Base-by-base conservation (phyloP, 441 rosid genomes). In the Populus hybrid region DNA sequence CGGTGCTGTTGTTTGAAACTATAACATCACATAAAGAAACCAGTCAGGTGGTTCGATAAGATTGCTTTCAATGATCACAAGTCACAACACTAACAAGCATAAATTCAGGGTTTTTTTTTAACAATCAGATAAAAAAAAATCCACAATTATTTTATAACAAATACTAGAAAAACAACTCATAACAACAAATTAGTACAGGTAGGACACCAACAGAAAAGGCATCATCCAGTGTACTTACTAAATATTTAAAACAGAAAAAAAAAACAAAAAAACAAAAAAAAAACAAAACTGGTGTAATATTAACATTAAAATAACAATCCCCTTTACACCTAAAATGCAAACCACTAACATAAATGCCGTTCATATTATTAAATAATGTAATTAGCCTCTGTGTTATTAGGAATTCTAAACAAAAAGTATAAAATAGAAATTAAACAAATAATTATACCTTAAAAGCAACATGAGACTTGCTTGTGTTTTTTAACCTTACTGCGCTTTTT, bases 401-500 rank as follows among this genome's bases (percentile, higher is more conserved):
- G n/a, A 69, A 38, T 23, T 65, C 23, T 35, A 8, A 26, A 38
- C 21, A 6, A 45, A 50, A 14, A 6, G 8, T 26, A 42, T 7
- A 1, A 11, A 28, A 4, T 42, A 20, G n/a, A 33, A 7, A 2
- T 4, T 33, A 45, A 45, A 23, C 42, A 42, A 59, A 23, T 16
- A 8, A 10, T 21, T 10, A 26, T 77, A 95, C 99, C 97, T 94
- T 95, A 82, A 95, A 95, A 10, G 97, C 99, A 16, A 90, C 94
- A 80, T 89, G 84, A 7, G 99, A 95, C 80, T 91, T 87, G 93
- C 94, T 95, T 0, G 91, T 92, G 85, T 95, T 95, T 79, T 94
- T 95, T 53, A 95, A 86, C 87, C 85, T 95, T 76, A 95, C 83
- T 10, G 98, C 99, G 8, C 97, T 95, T 74, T 92, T 92, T 33